Percentiles rank a stretch among this genome's conserved stretches.
Evolutionary conservation across 2,329 filamentous ascomycete species (phyloP).

Genomic region (Colletotrichum melonis): DNA sequence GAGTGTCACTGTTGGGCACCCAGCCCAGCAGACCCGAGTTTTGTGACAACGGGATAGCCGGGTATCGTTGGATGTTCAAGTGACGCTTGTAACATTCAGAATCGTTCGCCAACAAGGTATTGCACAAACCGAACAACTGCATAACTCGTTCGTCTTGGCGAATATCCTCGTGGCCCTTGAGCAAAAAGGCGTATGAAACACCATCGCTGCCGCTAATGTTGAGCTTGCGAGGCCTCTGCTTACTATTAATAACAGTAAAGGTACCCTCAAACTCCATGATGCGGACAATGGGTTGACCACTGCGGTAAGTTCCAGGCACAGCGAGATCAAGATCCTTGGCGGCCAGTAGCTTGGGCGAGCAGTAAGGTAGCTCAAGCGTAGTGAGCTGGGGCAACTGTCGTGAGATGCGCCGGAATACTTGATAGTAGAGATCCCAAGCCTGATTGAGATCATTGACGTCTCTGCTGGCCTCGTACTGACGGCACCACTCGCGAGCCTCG

Average conservation of each 20-base stretch:
- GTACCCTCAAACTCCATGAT: slow-evolving; percentile 93
- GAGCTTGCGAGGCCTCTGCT: slow-evolving; percentile 93
- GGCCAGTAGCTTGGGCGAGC: slow-evolving; percentile 91
- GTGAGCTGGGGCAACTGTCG: slow-evolving; percentile 94
- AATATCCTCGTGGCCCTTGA: slow-evolving; percentile 99
- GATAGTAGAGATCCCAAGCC: slow-evolving; percentile 99
- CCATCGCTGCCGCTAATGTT: slow-evolving; percentile 92
- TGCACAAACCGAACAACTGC: slow-evolving; percentile 98
- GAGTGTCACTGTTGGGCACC: slow-evolving; percentile 96
- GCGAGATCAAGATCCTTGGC: slow-evolving; percentile 90
- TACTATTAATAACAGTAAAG: slow-evolving; percentile 93
- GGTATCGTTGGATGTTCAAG: slow-evolving; percentile 94
- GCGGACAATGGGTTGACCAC: slow-evolving; percentile 79
- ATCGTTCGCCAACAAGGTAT: slow-evolving; percentile 93
- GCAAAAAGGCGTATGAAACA: slow-evolving; percentile 83
- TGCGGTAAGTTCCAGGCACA: slow-evolving; percentile 94
- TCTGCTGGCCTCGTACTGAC: slow-evolving; percentile 87
- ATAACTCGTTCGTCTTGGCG: slow-evolving; percentile 99
- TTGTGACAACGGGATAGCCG: slow-evolving; percentile 96
- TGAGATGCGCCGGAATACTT: slow-evolving; percentile 95
- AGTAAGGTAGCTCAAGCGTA: slow-evolving; percentile 93
- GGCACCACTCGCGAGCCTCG: slow-evolving; percentile 96
- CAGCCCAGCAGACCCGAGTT: slow-evolving; percentile 95
- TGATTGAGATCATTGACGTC: slow-evolving; percentile 97
- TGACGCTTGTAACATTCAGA: slow-evolving; percentile 97